Evolutionary conservation across 179 eudicot genomes (phyloP).

Genomic region (Dionaea muscipula): DNA sequence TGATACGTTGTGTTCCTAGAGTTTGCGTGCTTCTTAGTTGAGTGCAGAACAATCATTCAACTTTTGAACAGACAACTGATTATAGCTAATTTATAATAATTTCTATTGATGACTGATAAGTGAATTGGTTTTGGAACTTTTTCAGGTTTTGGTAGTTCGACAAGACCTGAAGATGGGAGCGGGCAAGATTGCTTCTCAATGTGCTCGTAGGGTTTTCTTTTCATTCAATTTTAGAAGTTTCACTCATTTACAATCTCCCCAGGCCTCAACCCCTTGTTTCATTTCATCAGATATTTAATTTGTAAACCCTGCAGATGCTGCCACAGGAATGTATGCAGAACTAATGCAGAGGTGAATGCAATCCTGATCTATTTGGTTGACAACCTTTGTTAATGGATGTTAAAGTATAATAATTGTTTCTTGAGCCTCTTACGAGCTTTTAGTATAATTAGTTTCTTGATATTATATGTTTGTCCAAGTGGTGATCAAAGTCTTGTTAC

Average conservation of each 20-base stretch:
- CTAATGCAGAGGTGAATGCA: conserved; percentile 55
- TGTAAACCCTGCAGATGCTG: conserved; percentile 60
- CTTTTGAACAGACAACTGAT: too few species aligned
- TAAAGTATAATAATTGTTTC: too few species aligned
- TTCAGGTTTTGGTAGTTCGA: conserved; percentile 84
- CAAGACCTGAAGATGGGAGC: conserved; percentile 93
- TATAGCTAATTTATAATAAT: too few species aligned
- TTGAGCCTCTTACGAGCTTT: too few species aligned
- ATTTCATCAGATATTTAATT: conserved; percentile 5
- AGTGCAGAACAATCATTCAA: too few species aligned
- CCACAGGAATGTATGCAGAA: conserved; percentile 80
- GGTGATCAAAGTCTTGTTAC: too few species aligned
- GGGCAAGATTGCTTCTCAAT: conserved; percentile 90
- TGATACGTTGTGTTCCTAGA: too few species aligned
- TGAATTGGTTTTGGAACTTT: conserved; percentile 2
- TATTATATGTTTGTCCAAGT: too few species aligned
- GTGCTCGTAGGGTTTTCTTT: conserved; percentile 65
- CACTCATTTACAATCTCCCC: not conserved
- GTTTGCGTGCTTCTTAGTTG: too few species aligned
- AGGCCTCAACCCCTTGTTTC: not conserved
- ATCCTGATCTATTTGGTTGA: not conserved
- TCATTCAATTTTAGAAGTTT: not conserved
- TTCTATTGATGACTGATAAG: too few species aligned
- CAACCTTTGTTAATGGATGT: not conserved
- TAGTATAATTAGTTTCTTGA: too few species aligned